Evolutionary conservation across 2,329 filamentous ascomycete genomes (phyloP), one percentile per base, ranked within the genome.

Genomic region (Clarireedia hainanense): DNA sequence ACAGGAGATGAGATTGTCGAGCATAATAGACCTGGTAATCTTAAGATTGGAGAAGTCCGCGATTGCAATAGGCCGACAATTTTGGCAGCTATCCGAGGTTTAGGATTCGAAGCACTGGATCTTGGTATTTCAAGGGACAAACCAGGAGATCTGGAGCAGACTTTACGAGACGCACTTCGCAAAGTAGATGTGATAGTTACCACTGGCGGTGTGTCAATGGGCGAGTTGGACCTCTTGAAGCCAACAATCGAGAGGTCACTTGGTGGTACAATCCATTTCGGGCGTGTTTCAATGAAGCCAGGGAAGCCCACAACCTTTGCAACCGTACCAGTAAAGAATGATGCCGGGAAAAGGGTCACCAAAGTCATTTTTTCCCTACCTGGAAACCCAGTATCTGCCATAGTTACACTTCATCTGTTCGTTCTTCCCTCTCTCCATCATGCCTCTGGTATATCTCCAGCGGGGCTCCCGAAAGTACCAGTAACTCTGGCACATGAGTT

Each of bases 271-370:
- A 96, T 99, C 62, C 94, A 96, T 71, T 99, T 99, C 65, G 94
- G 94, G 24, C 86, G 94, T 3, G 94, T 99, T 2, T 82, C 86
- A 54, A 97, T 99, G 94, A 99, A 99, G 75, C 94, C 94, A 0
- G 94, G 94, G 4, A 99, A 97, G 72, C 94, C 94, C 2, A 96
- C 91, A 0, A 99, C 94, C 0, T 99, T 99, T 70, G 94, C 94
- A 2, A 96, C 90, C 0, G 80, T 97, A 0, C 85, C 89, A 1
- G 75, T 80, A 40, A 85, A 84, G 70, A 75, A 81, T 57, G 79
- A 80, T 59, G 68, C 65, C 1, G 81, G 84, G 20, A 74, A 80
- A 42, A 78, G 84, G 47, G 71, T 82, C 24, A 74, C 74, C 1
- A 91, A 88, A 67, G 78, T 86, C 57, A 82, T 99, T 61, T 99